phyloP scores from a whole-genome alignment of 2,329 filamentous ascomycete genomes.

The Coleophoma crateriformis region DNA sequence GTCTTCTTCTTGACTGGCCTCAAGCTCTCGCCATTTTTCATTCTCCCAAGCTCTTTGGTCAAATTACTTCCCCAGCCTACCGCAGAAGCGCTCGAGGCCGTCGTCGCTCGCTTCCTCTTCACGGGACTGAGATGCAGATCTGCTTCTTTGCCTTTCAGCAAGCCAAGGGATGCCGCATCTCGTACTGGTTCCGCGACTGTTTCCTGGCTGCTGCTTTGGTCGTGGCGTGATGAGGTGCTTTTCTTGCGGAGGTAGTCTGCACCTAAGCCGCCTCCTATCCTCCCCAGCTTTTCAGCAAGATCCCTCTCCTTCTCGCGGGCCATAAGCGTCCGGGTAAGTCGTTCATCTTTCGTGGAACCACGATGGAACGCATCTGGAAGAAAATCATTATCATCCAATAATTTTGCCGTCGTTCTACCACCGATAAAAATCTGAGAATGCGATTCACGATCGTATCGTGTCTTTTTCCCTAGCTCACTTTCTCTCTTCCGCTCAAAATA shows the following conservation, averaged over 20 bases:
- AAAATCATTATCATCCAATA: slow-evolving; percentile 62
- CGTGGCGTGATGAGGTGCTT: slow-evolving; percentile 6
- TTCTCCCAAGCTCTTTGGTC: slow-evolving; percentile 49
- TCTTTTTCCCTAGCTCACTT: slow-evolving; percentile 26
- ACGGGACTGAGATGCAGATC: slow-evolving; percentile 51
- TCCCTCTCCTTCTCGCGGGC: slow-evolving; percentile 68
- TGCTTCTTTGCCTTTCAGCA: slow-evolving; percentile 31
- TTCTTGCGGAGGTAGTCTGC: slow-evolving; percentile 59
- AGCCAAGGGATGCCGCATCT: slow-evolving; percentile 40
- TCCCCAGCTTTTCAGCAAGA: slow-evolving; percentile 61
- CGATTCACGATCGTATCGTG: slow-evolving; percentile 50
- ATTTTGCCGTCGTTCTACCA: slow-evolving; percentile 47
- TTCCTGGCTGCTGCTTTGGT: slow-evolving; percentile 1
- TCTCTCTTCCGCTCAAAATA: slow-evolving; percentile 16
- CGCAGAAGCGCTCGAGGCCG: slow-evolving; percentile 16
- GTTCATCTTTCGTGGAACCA: slow-evolving; percentile 58
- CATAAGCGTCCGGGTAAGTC: slow-evolving; percentile 57
- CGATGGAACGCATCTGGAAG: slow-evolving; percentile 43
- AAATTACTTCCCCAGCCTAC: slow-evolving; percentile 55
- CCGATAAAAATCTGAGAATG: slow-evolving; percentile 50
- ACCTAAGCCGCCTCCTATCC: slow-evolving; percentile 60
- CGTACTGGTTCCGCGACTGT: slow-evolving; percentile 23
- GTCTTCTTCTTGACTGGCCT: slow-evolving; percentile 64
- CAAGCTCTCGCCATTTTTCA: slow-evolving; percentile 56
- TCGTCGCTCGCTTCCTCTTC: slow-evolving; percentile 51